A percentile compares a stretch with the other conserved stretches of the same genome.
Evolutionary conservation across 1,284 basidiomycete genomes (phyloP).

Genomic region (Testicularia cyperi): DNA sequence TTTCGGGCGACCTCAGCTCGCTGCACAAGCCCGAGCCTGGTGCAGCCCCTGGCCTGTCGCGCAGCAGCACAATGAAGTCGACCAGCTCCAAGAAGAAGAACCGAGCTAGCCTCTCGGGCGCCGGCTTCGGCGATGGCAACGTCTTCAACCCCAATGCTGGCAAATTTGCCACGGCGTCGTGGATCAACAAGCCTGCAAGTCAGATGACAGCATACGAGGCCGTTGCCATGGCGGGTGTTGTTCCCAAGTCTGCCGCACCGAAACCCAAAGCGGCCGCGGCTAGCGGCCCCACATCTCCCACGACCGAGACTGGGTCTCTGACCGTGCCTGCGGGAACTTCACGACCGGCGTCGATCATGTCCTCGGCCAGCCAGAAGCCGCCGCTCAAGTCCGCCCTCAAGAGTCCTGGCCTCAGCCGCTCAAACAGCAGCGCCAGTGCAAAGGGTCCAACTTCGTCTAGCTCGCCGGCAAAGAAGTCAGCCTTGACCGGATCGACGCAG

Average conservation of each 20-base stretch:
- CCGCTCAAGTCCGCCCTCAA: constrained; percentile 54
- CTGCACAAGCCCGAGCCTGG: constrained; percentile 11
- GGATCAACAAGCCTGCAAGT: constrained; percentile 33
- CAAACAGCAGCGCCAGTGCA: constrained; percentile 24
- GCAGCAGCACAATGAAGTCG: constrained; percentile 34
- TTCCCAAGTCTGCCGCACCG: constrained; percentile 25
- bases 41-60: constrained; percentile 19
- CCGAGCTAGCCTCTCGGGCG: constrained; percentile 27
- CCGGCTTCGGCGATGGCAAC: constrained; percentile 22
- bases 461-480: constrained; percentile 27
- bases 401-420: constrained; percentile 26
- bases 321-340: too few species aligned
- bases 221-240: constrained; percentile 47
- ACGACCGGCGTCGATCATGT: constrained; percentile 27
- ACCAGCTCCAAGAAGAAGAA: constrained; percentile 49
- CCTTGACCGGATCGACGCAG: constrained; percentile 6
- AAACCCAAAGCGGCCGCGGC: constrained; percentile 1
- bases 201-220: constrained; percentile 44
- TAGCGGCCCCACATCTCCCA: too few species aligned
- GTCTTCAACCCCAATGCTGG: constrained; percentile 37
- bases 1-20: constrained; percentile 37
- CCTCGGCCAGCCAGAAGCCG: constrained; percentile 35
- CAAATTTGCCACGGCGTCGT: constrained; percentile 44
- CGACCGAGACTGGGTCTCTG: too few species aligned
- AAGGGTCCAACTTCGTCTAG: constrained; percentile 6